Evolutionary conservation across 106 monocot genomes (phyloP), one percentile per base, ranked within the genome.

Genomic region (Ottelia alismoides): DNA sequence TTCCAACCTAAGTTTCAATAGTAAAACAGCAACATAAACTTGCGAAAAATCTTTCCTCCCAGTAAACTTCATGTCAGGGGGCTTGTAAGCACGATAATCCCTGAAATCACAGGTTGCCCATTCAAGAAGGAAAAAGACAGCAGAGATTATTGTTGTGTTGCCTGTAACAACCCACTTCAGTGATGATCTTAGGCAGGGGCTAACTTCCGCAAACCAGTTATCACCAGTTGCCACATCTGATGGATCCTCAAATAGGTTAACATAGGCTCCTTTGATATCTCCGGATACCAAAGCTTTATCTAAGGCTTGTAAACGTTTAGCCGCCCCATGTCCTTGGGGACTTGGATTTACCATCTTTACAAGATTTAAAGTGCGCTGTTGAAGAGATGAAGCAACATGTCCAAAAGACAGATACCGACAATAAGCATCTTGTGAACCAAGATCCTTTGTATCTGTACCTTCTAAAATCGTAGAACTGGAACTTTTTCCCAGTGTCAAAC

Each of bases 101-200:
- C 96, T 72, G 77, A 75, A 85, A 70, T 89, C 85, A 85, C 89
- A 85, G 22, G 89, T 98, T 56, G 89, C 89, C 96, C 96, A 98
- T 58, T 98, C 96, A 60, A 87, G 87, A 12, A 98, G 74, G 14
- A 90, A 85, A 69, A 89, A 98, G 16, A 89, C 66, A 11, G 79
- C 81, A 62, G 78, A 85, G 71, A 98, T 75, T 23, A 79, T 45
- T 26, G 96, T 72, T 45, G 62, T 58, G 40, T 65, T 74, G 47
- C 79, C 74, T 29, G 60, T 72, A 28, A 79, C 82, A 65, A 98
- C 73, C 96, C 89, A 89, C 49, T 90, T 90, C 61, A 98, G 50
- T 54, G 89, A 98, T 55, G 85, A 82, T 27, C 73, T 64, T 50
- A 98, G 59, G 28, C 61, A 77, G 57, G 96, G 85, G 57, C 79